phyloP scores from a whole-genome alignment of 495 filamentous ascomycete species.

The Thozetella sp. region DNA sequence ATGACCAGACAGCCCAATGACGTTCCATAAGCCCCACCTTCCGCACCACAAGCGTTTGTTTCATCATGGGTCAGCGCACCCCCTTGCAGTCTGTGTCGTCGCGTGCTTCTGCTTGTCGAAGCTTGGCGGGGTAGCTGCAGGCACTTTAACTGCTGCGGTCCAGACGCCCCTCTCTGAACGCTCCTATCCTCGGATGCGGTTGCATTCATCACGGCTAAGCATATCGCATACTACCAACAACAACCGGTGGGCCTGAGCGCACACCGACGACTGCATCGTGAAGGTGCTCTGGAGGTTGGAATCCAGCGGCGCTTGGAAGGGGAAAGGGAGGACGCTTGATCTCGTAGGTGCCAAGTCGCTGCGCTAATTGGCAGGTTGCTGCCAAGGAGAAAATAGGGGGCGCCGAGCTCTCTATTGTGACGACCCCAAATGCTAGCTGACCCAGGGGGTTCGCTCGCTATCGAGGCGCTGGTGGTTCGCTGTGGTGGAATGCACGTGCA shows the following conservation, averaged over 20 bases:
- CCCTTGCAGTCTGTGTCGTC: not conserved
- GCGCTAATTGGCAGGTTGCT: too few relatives aligned
- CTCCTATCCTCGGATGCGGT: too few relatives aligned
- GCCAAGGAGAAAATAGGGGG: not conserved
- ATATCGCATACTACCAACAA: not conserved
- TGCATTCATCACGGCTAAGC: not conserved
- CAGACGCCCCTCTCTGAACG: not conserved
- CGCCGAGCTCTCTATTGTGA: not conserved
- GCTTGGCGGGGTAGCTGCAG: not conserved
- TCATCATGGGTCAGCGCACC: not conserved
- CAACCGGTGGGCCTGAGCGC: too few relatives aligned
- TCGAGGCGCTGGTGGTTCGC: too few relatives aligned
- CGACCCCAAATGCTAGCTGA: too few relatives aligned
- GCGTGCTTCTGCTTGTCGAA: not conserved
- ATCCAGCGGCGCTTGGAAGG: too few relatives aligned
- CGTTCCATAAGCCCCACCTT: not conserved
- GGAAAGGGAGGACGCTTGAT: not conserved
- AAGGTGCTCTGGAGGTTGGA: too few relatives aligned
- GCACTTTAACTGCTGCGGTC: not conserved
- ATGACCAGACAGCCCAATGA: not conserved
- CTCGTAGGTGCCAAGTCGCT: too few relatives aligned
- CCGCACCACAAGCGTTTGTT: not conserved
- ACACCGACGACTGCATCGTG: not conserved
- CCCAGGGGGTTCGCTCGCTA: too few relatives aligned
- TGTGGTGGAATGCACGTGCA: not conserved